phyloP scores from a whole-genome alignment of 768 basidiomycete species.

The Collybiopsis confluens region DNA sequence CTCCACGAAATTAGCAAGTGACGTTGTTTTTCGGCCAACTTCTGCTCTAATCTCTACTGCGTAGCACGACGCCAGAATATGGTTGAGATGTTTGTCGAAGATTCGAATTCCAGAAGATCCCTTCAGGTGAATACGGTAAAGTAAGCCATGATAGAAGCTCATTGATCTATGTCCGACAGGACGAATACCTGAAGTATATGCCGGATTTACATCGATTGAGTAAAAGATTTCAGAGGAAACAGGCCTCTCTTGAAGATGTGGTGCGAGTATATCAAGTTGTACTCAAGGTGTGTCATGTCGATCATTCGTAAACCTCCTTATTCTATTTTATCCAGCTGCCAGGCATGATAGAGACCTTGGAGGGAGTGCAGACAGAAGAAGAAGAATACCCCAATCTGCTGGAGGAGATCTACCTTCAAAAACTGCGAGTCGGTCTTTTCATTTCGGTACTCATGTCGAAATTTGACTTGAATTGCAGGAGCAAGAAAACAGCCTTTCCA shows the following conservation, averaged over 20 bases:
- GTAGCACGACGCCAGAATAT: constrained; percentile 82
- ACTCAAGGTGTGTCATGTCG: constrained; percentile 36
- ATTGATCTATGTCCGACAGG: constrained; percentile 51
- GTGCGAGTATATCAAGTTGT: constrained; percentile 95
- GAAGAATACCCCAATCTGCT: constrained; percentile 50
- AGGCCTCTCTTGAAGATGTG: constrained; percentile 88
- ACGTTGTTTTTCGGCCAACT: neutral
- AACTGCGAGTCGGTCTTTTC: constrained; percentile 47
- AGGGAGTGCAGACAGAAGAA: constrained; percentile 39
- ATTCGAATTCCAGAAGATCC: constrained; percentile 61
- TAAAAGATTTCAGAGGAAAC: constrained; percentile 84
- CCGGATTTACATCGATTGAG: constrained; percentile 91
- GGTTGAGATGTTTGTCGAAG: constrained; percentile 83
- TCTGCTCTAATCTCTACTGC: neutral
- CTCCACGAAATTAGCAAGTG: constrained; percentile 85
- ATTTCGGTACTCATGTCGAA: neutral
- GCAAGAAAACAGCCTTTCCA: constrained; percentile 55
- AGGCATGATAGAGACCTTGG: constrained; percentile 65
- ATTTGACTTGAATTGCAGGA: constrained; percentile 42
- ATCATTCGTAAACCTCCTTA: neutral
- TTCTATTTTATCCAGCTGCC: constrained; percentile 48
- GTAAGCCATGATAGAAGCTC: neutral
- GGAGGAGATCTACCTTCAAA: constrained; percentile 59
- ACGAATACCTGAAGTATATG: constrained; percentile 85
- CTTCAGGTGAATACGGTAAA: constrained; percentile 54